A percentile compares a stretch with the other conserved stretches of the same genome.
Conservation (phyloP, 805 yeast species). For the Yarrowia divulgata region DNA sequence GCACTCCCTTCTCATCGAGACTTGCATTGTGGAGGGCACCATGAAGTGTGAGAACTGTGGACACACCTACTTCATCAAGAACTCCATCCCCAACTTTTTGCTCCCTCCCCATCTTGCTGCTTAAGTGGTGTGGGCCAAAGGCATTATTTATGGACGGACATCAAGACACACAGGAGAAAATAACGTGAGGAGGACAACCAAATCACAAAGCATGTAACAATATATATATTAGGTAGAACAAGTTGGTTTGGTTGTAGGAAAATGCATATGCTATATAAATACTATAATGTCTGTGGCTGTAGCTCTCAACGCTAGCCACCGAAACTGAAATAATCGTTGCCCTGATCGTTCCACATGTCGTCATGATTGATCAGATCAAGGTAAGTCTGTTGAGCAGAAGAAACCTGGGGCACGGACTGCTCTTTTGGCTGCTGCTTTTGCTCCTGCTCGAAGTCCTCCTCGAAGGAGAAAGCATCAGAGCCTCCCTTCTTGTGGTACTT, state of each 20-base stretch:
- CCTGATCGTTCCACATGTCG: conserved; percentile 32
- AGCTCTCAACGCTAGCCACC: not conserved
- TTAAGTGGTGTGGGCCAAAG: not conserved
- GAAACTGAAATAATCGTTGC: conserved; percentile 27
- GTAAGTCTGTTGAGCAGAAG: conserved; percentile 26
- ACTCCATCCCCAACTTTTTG: conserved; percentile 90
- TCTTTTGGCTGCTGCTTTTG: not conserved
- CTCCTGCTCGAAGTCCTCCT: not conserved
- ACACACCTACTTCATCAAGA: conserved; percentile 87
- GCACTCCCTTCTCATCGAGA: conserved; percentile 80
- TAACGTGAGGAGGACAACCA: not conserved
- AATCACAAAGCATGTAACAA: conserved; percentile 19
- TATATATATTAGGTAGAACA: conserved; percentile 9
- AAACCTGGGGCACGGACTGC: conserved; percentile 13
- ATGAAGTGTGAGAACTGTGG: conserved; percentile 88
- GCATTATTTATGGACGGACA: conserved; percentile 22
- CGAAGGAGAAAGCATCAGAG: conserved; percentile 31
- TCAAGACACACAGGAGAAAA: not conserved
- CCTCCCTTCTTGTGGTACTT: conserved; percentile 27
- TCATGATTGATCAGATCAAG: conserved; percentile 26
- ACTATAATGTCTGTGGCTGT: not conserved
- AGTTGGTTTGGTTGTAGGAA: not conserved
- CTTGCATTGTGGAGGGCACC: conserved; percentile 84
- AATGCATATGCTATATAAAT: conserved; percentile 38
- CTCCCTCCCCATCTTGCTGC: conserved; percentile 90